A percentile compares a stretch with the other conserved stretches of the same genome.
These are phyloP conservation scores for Arthrobotrys sinensis DNA, from an alignment of 2,329 filamentous ascomycete species.

Conservation along the genomic window DNA sequence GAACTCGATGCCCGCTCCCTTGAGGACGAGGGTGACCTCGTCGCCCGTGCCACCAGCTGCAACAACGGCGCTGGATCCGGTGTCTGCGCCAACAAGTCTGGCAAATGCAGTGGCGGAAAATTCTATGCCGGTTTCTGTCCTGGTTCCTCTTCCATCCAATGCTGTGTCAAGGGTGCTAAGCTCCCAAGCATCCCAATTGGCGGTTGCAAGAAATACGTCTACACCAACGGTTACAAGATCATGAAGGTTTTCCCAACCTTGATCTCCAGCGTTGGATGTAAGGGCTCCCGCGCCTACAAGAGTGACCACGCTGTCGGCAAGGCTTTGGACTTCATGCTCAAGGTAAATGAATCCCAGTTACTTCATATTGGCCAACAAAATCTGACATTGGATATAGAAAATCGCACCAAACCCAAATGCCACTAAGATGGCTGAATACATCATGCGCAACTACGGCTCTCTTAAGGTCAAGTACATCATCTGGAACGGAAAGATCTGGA, in stretches of 20 bases:
- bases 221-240: constrained; percentile 66
- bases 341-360: constrained; percentile 4
- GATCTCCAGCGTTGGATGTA: constrained; percentile 65
- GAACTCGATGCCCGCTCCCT: constrained; percentile 44
- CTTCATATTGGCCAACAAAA: background rate
- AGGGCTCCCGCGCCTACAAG: constrained; percentile 62
- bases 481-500: constrained; percentile 71
- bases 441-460: constrained; percentile 69
- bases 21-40: constrained; percentile 38
- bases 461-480: constrained; percentile 71
- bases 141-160: constrained; percentile 68
- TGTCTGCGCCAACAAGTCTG: constrained; percentile 50
- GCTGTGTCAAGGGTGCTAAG: constrained; percentile 67
- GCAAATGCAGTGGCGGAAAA: constrained; percentile 34
- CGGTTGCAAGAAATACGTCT: constrained; percentile 67
- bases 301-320: constrained; percentile 64
- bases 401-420: constrained; percentile 55
- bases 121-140: constrained; percentile 66
- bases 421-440: constrained; percentile 69
- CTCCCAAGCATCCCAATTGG: constrained; percentile 66
- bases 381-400: constrained; percentile 27
- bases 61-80: constrained; percentile 48
- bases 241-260: constrained; percentile 67
- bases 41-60: constrained; percentile 54
- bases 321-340: constrained; percentile 66